These are phyloP conservation scores for Bruguiera gymnorhiza DNA, from an alignment of 345 rosid genomes.

Conservation along the genomic window DNA sequence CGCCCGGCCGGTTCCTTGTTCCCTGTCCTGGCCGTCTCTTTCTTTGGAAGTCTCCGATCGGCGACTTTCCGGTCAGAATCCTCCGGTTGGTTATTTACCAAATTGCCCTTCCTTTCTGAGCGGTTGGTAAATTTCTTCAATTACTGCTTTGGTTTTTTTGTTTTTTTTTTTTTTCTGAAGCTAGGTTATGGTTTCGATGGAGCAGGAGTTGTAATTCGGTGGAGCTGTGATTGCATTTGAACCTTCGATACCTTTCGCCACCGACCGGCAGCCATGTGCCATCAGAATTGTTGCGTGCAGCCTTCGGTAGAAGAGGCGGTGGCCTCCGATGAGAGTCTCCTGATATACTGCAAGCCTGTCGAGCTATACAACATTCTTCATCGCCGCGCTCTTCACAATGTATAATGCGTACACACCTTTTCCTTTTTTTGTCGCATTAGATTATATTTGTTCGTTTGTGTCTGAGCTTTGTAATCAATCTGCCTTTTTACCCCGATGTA, in stretches of 20 bases:
- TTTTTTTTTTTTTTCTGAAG: neutral
- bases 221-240: neutral
- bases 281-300: constrained; percentile 27
- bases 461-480: neutral
- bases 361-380: constrained; percentile 30
- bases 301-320: constrained; percentile 15
- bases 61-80: no score
- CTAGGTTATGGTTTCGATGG: neutral
- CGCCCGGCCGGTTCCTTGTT: neutral
- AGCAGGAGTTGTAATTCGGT: neutral
- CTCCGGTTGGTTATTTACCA: no score
- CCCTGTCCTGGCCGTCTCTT: neutral
- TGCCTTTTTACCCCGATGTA: neutral
- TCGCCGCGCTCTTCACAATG: constrained; percentile 24
- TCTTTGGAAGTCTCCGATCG: neutral
- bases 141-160: neutral
- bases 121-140: neutral
- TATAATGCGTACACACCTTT: neutral
- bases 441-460: neutral
- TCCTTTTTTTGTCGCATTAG: neutral
- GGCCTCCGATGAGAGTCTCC: constrained; percentile 24
- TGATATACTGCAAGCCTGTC: constrained; percentile 33
- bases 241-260: no score
- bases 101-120: neutral
- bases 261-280: constrained; percentile 20